Base-by-base conservation (phyloP, 78 protist species). In the Tieghemostelium lacteum region DNA sequence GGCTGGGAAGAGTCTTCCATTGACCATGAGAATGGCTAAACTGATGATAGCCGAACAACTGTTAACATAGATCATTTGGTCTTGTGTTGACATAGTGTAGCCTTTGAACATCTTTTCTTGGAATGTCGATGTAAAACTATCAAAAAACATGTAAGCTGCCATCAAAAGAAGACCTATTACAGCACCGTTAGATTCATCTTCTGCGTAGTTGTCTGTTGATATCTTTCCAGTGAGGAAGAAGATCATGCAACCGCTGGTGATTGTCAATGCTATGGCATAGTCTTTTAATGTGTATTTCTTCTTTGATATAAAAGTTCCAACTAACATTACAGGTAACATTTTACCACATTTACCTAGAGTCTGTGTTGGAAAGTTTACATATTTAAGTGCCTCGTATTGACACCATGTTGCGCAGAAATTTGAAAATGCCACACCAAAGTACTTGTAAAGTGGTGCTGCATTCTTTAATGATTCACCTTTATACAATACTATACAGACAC, bases 291-390 rank as follows among this genome's bases (percentile, higher is more conserved):
- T 20, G 63, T 88, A 88, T 66, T 60, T 40, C 29, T 65, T 75
- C 26, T 78, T 69, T 26, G 69, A 34, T 22, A 88, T 50, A 29
- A 74, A 73, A 22, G 75, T 61, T 28, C 94, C 94, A 16, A 63
- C 71, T 16, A 88, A n/a, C 83, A 88, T 87, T 31, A 80, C 95
- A 22, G 92, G 92, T 39, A 83, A 60, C 95, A 80, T 92, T 85
- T 92, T 80, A 39, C 76, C 95, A 22, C 86, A 71, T 69, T 92
- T 92, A 36, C 93, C 95, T 22, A 92, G 60, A 20, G 95, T 85
- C 70, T 92, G 95, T 4, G 95, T 85, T 42, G 95, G 95, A 86
- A 92, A 92, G 70, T 70, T 85, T 14, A 92, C 95, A 29, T 92
- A 92, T 49, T 87, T 87, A 3, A 87, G 39, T 10, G 93, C 93